Evolutionary conservation across 169 alveolate species (phyloP), one percentile per base, ranked within the genome.

Genomic region (Plasmodium blacklocki): DNA sequence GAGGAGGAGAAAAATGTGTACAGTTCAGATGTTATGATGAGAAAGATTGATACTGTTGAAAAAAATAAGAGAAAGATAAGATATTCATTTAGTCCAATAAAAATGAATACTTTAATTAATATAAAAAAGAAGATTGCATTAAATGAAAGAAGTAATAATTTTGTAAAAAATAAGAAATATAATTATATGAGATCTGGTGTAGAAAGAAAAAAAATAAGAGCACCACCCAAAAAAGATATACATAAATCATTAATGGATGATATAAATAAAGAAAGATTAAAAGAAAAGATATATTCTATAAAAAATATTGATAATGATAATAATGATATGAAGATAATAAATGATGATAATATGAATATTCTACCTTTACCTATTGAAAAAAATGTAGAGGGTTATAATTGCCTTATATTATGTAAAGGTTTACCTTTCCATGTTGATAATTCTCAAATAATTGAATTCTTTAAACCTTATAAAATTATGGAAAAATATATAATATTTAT

Each of bases 321-420:
- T 2, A 39, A 39, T 39, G 47, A 39, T 39, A 39, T 39, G 47
- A 39, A 39, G 11, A 39, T 39, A 39, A 39, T 5, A 23, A 43
- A 66, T 64, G 19, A 9, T 12, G 49, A 9, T 39, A 59, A 26
- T 29, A 64, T 64, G 52, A 66, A 59, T 64, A 54, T 86, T 8
- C 64, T 86, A 32, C 92, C 92, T 14, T 52, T 72, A 47, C 92
- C 92, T 45, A 19, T 72, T 45, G 78, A 60, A 14, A 47, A 43
- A 52, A 15, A 45, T 21, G 21, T 39, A 14, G 78, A 71, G 58
- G 15, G 72, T 12, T 86, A 86, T 47, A 86, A 86, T 54, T 72
- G 92, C 32, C 73, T 86, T 26, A 11, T 86, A 23, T 64, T 86
- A 23, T 86, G 92, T 47, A 86, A 86, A n/a, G 92, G 92, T 0